Evolutionary conservation across 257 asterid species (phyloP).

Genomic region (Fraxinus pennsylvanica): DNA sequence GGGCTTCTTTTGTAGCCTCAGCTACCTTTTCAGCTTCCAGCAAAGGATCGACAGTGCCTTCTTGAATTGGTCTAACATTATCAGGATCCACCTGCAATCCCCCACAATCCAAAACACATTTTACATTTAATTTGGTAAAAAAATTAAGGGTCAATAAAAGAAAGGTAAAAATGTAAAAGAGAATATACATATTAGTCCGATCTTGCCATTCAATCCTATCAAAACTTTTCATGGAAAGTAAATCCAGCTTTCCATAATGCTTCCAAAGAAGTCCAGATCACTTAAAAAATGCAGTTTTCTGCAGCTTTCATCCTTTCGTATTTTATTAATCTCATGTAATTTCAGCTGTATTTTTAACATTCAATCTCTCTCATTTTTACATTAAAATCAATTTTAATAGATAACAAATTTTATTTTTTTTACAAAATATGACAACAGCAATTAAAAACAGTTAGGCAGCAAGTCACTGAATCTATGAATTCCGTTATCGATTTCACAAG

Average conservation of each 20-base stretch:
- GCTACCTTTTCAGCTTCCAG: conserved; percentile 93
- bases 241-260: neutral
- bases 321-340: neutral
- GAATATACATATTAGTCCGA: neutral
- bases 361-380: neutral
- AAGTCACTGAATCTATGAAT: neutral
- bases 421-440: neutral
- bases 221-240: neutral
- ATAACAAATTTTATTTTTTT: too few species aligned
- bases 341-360: neutral
- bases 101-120: neutral
- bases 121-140: neutral
- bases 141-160: neutral
- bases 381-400: neutral
- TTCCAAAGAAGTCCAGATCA: neutral
- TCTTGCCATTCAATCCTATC: neutral
- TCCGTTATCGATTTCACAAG: neutral
- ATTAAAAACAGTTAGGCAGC: neutral
- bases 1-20: conserved; percentile 92
- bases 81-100: conserved; percentile 85
- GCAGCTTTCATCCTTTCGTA: neutral
- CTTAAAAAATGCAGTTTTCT: neutral
- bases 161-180: neutral
- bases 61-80: conserved; percentile 71
- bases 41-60: conserved; percentile 63